phyloP scores from a whole-genome alignment of 208 protist species.

The Crithidia sp. region DNA sequence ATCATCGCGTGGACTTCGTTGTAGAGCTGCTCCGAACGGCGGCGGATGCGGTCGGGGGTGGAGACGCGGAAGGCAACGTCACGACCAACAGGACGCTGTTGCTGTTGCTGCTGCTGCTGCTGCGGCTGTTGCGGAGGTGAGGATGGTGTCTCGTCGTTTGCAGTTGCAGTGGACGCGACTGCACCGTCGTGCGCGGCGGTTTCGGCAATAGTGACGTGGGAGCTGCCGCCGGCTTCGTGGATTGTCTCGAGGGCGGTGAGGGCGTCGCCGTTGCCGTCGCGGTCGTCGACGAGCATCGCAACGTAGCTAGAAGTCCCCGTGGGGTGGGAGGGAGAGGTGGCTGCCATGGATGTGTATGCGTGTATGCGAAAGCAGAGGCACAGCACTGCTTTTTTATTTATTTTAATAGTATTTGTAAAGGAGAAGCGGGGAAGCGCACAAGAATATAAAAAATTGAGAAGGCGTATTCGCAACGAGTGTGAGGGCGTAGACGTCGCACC shows the following conservation, averaged over 20 bases:
- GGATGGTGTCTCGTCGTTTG: too few species aligned
- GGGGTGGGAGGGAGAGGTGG: background rate
- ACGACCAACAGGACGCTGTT: background rate
- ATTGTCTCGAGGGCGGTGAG: slow-evolving; percentile 34
- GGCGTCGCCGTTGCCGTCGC: slow-evolving; percentile 2
- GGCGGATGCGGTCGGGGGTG: slow-evolving; percentile 72
- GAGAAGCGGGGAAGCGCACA: background rate
- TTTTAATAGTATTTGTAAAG: background rate
- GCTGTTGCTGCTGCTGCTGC: background rate
- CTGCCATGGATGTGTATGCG: background rate
- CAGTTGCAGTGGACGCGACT: background rate
- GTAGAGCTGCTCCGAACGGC: slow-evolving; percentile 51
- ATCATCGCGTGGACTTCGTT: slow-evolving; percentile 71
- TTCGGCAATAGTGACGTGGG: background rate
- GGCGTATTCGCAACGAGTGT: background rate
- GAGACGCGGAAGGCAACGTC: slow-evolving; percentile 26
- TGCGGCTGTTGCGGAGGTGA: too few species aligned
- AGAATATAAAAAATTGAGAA: background rate
- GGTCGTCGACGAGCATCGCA: slow-evolving; percentile 28
- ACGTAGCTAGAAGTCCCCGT: slow-evolving; percentile 13
- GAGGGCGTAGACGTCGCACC: background rate
- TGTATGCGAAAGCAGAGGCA: too few species aligned
- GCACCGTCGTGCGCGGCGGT: background rate
- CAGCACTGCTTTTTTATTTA: too few species aligned
- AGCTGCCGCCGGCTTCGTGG: slow-evolving; percentile 10